Evolutionary conservation across 306 rosid genomes (phyloP).

Genomic region (Cucumis cinereus): DNA sequence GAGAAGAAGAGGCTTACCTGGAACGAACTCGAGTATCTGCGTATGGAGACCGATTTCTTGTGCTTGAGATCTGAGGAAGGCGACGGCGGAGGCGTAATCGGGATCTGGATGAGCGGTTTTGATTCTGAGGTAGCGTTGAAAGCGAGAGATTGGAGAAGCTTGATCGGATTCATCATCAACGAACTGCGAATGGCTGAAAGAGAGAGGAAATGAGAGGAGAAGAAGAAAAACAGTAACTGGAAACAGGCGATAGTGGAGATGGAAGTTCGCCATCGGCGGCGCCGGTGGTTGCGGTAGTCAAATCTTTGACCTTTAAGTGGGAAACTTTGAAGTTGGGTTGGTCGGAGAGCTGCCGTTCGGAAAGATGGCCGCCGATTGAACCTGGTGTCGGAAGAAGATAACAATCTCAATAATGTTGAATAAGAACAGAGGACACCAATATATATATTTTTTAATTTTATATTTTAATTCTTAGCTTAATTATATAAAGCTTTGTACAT

Average conservation of each 20-base stretch:
- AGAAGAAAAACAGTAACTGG: neutral
- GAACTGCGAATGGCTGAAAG: neutral
- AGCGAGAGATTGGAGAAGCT: slow-evolving; percentile 57
- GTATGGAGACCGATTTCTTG: slow-evolving; percentile 23
- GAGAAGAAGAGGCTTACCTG: slow-evolving; percentile 58
- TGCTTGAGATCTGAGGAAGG: slow-evolving; percentile 60
- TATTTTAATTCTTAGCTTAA: too few relatives aligned
- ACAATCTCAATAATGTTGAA: too few relatives aligned
- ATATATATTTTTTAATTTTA: too few relatives aligned
- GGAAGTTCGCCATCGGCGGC: slow-evolving; percentile 1
- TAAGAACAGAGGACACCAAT: too few relatives aligned
- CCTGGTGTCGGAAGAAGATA: too few relatives aligned
- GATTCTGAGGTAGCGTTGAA: slow-evolving; percentile 65
- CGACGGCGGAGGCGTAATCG: slow-evolving; percentile 50
- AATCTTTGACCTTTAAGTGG: neutral
- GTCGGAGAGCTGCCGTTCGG: neutral
- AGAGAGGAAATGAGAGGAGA: neutral
- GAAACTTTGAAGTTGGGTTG: neutral
- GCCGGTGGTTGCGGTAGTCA: neutral
- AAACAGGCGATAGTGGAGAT: neutral
- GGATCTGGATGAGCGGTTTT: slow-evolving; percentile 83
- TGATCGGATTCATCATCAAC: neutral
- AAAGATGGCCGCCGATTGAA: neutral
- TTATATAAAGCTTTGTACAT: too few relatives aligned
- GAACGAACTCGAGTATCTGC: slow-evolving; percentile 35